Conservation (phyloP, 129 eudicot species). For the Centaurea solstitialis region DNA sequence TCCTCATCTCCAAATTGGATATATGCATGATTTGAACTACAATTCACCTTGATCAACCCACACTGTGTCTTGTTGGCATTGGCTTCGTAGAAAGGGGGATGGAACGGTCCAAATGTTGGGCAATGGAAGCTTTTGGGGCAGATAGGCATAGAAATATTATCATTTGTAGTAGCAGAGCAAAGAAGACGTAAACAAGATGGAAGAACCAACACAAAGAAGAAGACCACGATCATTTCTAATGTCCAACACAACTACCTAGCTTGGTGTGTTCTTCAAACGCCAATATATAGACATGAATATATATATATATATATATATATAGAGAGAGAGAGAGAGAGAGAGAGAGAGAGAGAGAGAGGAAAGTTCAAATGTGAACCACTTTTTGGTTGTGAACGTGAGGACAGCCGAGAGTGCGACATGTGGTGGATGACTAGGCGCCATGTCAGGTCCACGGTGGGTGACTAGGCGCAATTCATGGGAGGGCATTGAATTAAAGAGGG, state of each 20-base stretch:
- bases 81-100: not conserved
- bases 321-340: no score
- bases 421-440: no score
- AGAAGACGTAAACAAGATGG: slow-evolving; percentile 1
- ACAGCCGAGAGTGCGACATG: no score
- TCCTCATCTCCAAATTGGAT: not conserved
- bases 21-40: not conserved
- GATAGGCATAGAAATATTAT: not conserved
- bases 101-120: not conserved
- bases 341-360: no score
- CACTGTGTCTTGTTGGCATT: not conserved
- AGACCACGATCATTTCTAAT: slow-evolving; percentile 13
- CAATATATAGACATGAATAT: no score
- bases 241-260: no score
- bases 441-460: no score
- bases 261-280: not conserved
- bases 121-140: slow-evolving; percentile 25
- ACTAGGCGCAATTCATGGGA: no score
- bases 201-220: not conserved
- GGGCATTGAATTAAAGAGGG: no score
- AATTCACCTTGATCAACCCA: slow-evolving; percentile 24
- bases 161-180: not conserved
- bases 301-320: not conserved
- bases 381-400: no score
- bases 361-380: no score